Evolutionary conservation across 352 stramenopile species (phyloP), one percentile per base, ranked within the genome.

Genomic region (Globisporangium cederbergense): DNA sequence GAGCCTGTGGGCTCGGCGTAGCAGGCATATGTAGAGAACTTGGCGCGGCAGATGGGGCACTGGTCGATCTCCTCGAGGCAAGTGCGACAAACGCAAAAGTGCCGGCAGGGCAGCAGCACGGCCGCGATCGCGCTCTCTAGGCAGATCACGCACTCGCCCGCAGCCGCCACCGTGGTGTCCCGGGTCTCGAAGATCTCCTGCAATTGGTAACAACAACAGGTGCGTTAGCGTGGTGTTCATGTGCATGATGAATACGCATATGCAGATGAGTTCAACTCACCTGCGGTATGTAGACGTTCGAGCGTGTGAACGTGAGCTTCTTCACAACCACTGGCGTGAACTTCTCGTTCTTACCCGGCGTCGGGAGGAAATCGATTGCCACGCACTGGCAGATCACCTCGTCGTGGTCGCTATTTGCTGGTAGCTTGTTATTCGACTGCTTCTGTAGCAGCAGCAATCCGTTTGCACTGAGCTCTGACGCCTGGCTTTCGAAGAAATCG

Each of bases 21-120:
- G 67, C 75, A 77, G 18, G 74, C 66, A 67, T 89, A 91, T 18
- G 79, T 83, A 34, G 68, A 64, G 63, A 91, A 90, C 38, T 72
- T 76, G 53, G 77, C 55, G 38, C 83, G 76, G 68, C 80, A 91
- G 66, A 91, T 90, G 13, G 83, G 81, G 20, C 83, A 91, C 32
- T 77, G 76, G 32, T 91, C 80, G 58, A 91, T 91, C 68, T 90
- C 79, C 28, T 85, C 64, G 14, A 90, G 80, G 40, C 83, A 91
- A 28, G 68, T 68, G 36, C 67, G 68, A 49, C 83, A 91, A 28
- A 91, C 78, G 70, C 83, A 91, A 22, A 83, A 70, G 59, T 89
- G 80, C 49, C 83, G 77, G 38, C 83, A 91, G 7, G 83, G 83
- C 28, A 91, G 68, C 56, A 90, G 67, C 54, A 88, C 66, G 1